Base-by-base conservation (phyloP, 2,329 filamentous ascomycete genomes). In the Fusarium brachygibbosum region DNA sequence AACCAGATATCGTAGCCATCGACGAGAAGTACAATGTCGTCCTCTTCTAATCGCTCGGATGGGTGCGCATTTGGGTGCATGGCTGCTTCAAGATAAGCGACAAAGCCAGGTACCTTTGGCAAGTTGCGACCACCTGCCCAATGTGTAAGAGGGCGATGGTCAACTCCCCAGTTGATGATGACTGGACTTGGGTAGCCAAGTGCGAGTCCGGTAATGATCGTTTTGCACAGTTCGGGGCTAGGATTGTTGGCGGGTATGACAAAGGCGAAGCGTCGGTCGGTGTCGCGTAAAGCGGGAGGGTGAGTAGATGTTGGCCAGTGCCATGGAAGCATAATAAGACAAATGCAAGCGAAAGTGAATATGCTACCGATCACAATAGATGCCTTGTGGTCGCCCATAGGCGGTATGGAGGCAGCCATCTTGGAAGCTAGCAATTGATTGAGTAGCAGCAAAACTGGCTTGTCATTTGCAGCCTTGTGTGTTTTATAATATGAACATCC, bases 31-130 rank as follows among this genome's bases (percentile, higher is more conserved):
- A 64, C 50, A 4, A 64, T 58, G 1, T 62, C 59, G 10, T 62
- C 28, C 5, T 62, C 57, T 3, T 14, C 12, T 2, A 63, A 19
- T 8, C 29, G 45, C 9, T 63, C 60, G 1, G 58, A 48, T 10
- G 25, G 49, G 10, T 63, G 58, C 4, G 60, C 60, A 9, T 48
- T 17, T 2, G 58, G 41, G 2, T 48, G 41, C 21, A 62, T 61
- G 29, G 61, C 60, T 28, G 48, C 60, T n/a, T 63, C 60, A 6
- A 63, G 60, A n/a, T 63, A 63, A 11, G 40, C 9, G 5, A 63
- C 41, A 2, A 63, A 25, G 10, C 60, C 60, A 3, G 58, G 48
- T 13, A 63, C 54, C 1, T 63, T 63, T 3, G 49, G 48, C 3
- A 63, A 7, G 4, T 63, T 63, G 6, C 44, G 35, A 4, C 60